phyloP scores from a whole-genome alignment of 2,329 filamentous ascomycete genomes.

The Fusarium sp. region DNA sequence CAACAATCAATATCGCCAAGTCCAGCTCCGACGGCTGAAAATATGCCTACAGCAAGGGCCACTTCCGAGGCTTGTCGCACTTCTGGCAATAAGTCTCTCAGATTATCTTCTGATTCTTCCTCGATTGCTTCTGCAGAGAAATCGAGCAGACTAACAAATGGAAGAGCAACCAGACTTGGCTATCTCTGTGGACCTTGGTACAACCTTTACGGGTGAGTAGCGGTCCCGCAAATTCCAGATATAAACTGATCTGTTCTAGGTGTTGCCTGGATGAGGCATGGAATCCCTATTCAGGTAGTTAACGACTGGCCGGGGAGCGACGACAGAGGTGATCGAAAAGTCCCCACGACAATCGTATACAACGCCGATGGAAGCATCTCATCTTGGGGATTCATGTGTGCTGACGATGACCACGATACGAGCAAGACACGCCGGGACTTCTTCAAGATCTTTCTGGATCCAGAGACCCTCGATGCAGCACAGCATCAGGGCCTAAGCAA shows the following conservation, averaged over 20 bases:
- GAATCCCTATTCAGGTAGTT: slow-evolving; percentile 54
- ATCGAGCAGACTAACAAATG: slow-evolving; percentile 13
- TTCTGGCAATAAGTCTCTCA: not conserved
- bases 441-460: slow-evolving; percentile 65
- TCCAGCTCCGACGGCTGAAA: not conserved
- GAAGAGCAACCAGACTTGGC: slow-evolving; percentile 47
- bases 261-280: slow-evolving; percentile 50
- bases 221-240: too few species aligned
- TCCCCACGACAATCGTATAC: slow-evolving; percentile 61
- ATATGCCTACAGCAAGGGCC: not conserved
- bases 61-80: not conserved
- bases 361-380: slow-evolving; percentile 51
- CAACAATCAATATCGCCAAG: not conserved
- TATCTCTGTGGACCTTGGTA: slow-evolving; percentile 55
- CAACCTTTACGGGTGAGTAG: slow-evolving; percentile 54
- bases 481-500: slow-evolving; percentile 54
- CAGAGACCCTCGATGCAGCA: slow-evolving; percentile 52
- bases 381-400: slow-evolving; percentile 63
- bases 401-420: slow-evolving; percentile 49
- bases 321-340: slow-evolving; percentile 62
- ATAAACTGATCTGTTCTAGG: slow-evolving; percentile 34
- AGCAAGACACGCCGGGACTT: slow-evolving; percentile 54
- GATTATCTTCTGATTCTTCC: not conserved
- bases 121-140: not conserved
- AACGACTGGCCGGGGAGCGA: slow-evolving; percentile 63